A percentile compares a stretch with the other conserved stretches of the same genome.
Evolutionary conservation across 148 eudicot genomes (phyloP).

Genomic region (Spergularia marina): DNA sequence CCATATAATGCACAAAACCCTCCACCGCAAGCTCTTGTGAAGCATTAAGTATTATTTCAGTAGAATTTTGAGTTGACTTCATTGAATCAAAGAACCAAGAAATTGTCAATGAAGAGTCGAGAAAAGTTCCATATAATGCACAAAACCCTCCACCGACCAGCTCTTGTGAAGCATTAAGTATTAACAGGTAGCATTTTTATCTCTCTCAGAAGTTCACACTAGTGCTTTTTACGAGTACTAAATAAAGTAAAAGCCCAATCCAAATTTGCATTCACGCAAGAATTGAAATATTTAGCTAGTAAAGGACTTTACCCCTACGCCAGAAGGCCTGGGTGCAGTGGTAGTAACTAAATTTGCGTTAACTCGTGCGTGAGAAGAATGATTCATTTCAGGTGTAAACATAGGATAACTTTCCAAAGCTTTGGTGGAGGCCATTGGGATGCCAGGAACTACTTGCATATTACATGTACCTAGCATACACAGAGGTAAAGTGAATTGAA

Average conservation of each 20-base stretch:
- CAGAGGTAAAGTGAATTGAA: constrained; percentile 4
- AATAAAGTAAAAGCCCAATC: background rate
- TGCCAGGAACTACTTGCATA: constrained; percentile 35
- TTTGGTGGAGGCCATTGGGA: constrained; percentile 27
- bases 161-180: no score
- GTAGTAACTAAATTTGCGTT: constrained; percentile 19
- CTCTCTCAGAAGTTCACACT: no score
- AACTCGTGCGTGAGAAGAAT: constrained; percentile 29
- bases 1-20: no score
- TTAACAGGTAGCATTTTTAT: no score
- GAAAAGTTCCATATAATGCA: no score
- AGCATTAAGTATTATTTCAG: no score
- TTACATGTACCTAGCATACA: constrained; percentile 31
- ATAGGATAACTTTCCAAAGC: constrained; percentile 19
- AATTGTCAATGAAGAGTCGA: no score
- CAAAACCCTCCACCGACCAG: no score
- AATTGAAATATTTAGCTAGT: background rate
- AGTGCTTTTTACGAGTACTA: background rate
- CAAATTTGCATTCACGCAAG: background rate
- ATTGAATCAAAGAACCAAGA: no score
- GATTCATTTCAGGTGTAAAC: constrained; percentile 26
- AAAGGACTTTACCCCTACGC: constrained; percentile 30
- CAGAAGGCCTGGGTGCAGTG: constrained; percentile 27
- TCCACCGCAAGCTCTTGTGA: no score
- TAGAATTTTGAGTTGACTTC: no score